Percentiles rank a stretch among this genome's conserved stretches.
Evolutionary conservation across 371 early-diverging fungal species (phyloP).

Genomic region (Batkoa obscura): DNA sequence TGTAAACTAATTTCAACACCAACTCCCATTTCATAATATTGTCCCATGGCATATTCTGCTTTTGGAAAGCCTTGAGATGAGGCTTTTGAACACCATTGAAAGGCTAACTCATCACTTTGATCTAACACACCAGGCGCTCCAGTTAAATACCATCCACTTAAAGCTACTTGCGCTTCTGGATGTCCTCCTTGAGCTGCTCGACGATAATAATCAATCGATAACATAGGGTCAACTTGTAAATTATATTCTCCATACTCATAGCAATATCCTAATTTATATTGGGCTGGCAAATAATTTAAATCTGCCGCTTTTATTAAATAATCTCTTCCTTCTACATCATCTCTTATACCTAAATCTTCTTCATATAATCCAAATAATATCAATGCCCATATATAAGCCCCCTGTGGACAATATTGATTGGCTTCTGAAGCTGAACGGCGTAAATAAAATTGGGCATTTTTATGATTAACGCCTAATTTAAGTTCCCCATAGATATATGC

Average conservation of each 20-base stretch:
- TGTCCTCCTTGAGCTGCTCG: conserved; percentile 76
- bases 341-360: conserved; percentile 17
- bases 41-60: conserved; percentile 88
- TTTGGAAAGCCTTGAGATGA: conserved; percentile 61
- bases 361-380: conserved; percentile 21
- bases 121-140: conserved; percentile 54
- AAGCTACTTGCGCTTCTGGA: conserved; percentile 78
- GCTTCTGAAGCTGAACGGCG: conserved; percentile 45
- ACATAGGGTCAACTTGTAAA: conserved; percentile 40
- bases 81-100: conserved; percentile 69
- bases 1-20: conserved; percentile 42
- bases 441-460: conserved; percentile 51
- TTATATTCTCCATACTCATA: conserved; percentile 52
- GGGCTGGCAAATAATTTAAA: conserved; percentile 42
- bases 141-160: conserved; percentile 91
- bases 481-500: conserved; percentile 41
- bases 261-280: conserved; percentile 61
- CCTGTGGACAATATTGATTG: conserved; percentile 36
- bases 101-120: conserved; percentile 73
- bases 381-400: conserved; percentile 43
- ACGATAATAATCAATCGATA: conserved; percentile 55
- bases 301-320: conserved; percentile 28
- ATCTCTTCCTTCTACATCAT: conserved; percentile 17
- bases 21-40: conserved; percentile 78
- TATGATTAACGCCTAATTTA: conserved; percentile 26